Conservation (phyloP, 1,284 basidiomycete genomes). For the Naganishia liquefaciens region DNA sequence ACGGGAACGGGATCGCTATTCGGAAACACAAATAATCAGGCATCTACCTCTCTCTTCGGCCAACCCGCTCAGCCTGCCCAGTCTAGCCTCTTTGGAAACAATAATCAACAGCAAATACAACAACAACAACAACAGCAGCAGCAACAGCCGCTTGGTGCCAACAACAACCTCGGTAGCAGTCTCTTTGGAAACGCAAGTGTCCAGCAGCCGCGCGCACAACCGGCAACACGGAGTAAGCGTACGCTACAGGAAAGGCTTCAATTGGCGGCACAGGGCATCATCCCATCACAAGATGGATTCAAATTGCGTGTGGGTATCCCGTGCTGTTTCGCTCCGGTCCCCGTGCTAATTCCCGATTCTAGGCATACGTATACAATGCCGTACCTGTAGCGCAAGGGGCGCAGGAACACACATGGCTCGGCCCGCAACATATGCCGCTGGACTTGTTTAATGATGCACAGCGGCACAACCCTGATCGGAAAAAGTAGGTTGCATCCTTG, state of each 20-base stretch:
- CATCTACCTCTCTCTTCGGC: slow-evolving; percentile 27
- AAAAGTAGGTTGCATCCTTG: slow-evolving; percentile 14
- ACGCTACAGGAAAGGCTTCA: slow-evolving; percentile 31
- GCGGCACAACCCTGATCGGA: slow-evolving; percentile 31
- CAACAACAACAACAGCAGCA: slow-evolving; percentile 22
- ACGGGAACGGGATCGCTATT: slow-evolving; percentile 16
- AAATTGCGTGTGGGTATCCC: slow-evolving; percentile 21
- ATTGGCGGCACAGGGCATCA: slow-evolving; percentile 24
- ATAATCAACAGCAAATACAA: slow-evolving; percentile 17
- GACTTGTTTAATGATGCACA: slow-evolving; percentile 29
- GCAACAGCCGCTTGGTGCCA: slow-evolving; percentile 14
- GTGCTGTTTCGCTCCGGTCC: not conserved
- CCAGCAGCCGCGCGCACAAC: not conserved
- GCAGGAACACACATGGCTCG: slow-evolving; percentile 29
- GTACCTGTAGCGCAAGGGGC: slow-evolving; percentile 16
- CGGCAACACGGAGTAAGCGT: slow-evolving; percentile 14
- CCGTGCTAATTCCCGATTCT: too few relatives aligned
- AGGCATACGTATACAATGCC: slow-evolving; percentile 32
- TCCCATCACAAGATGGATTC: slow-evolving; percentile 23
- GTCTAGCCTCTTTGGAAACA: slow-evolving; percentile 9
- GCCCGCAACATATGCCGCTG: slow-evolving; percentile 23
- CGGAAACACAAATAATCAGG: slow-evolving; percentile 1
- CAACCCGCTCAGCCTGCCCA: slow-evolving; percentile 18
- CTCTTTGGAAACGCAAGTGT: slow-evolving; percentile 24
- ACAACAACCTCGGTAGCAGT: slow-evolving; percentile 6